These are phyloP conservation scores for Globisporangium nunn DNA, from an alignment of 352 stramenopile species.

Conservation along the genomic window DNA sequence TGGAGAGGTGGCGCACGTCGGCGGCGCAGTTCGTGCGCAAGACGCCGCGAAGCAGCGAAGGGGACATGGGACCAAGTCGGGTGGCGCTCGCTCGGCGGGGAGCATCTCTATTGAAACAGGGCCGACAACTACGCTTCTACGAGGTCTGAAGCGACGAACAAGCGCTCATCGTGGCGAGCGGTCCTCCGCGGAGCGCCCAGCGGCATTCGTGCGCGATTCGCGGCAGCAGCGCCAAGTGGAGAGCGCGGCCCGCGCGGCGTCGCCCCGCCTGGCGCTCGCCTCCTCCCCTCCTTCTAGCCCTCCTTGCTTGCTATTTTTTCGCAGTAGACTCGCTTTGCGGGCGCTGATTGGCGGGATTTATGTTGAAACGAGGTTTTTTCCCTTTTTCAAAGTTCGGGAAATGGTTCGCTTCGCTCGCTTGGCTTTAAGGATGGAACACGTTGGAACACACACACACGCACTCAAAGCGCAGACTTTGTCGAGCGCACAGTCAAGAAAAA, in stretches of 20 bases:
- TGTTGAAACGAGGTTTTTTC: background rate
- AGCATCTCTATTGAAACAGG: background rate
- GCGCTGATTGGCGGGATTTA: slow-evolving; percentile 28
- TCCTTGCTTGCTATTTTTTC: slow-evolving; percentile 8
- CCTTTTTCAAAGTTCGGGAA: background rate
- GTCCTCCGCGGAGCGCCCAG: background rate
- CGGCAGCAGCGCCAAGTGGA: background rate
- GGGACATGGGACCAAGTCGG: background rate
- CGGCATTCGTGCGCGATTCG: background rate
- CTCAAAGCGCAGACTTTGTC: background rate
- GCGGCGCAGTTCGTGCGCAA: background rate
- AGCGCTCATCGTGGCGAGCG: background rate
- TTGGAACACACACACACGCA: background rate
- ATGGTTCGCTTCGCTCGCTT: slow-evolving; percentile 11
- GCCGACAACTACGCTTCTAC: background rate
- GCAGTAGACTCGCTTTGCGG: slow-evolving; percentile 7
- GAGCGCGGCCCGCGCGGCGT: background rate
- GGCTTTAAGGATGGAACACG: slow-evolving; percentile 3
- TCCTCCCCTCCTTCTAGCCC: background rate
- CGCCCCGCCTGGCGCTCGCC: background rate
- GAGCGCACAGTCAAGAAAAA: slow-evolving; percentile 19
- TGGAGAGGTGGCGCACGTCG: background rate
- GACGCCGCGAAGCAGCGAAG: background rate
- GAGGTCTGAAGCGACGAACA: background rate
- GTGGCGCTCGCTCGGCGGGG: background rate